Percentiles rank a stretch among this genome's conserved stretches.
Evolutionary conservation across 1,139 yeast genomes (phyloP).

Genomic region (Magnusiomyces paraingens): DNA sequence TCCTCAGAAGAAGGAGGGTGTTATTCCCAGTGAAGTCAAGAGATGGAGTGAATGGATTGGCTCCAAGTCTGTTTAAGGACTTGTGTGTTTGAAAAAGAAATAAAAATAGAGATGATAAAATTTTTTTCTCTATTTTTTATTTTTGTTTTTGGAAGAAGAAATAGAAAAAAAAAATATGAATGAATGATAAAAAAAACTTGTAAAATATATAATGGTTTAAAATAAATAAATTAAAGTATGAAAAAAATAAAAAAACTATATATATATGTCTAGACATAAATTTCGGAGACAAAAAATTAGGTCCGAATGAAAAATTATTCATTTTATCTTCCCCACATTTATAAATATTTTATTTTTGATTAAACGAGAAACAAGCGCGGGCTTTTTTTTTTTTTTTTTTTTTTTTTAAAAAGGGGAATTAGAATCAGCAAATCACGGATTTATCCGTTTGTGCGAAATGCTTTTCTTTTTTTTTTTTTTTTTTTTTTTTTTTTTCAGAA

Average conservation of each 20-base stretch:
- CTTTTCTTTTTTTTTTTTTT: neutral
- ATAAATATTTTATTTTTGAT: neutral
- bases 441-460: neutral
- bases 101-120: neutral
- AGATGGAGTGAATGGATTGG: constrained; percentile 98
- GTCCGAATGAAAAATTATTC: no score
- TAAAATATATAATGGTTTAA: neutral
- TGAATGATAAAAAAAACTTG: neutral
- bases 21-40: constrained; percentile 74
- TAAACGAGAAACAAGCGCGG: neutral
- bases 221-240: no score
- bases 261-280: neutral
- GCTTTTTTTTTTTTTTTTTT: neutral
- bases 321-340: neutral
- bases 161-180: constrained; percentile 1
- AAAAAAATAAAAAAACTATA: neutral
- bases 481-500: neutral
- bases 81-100: neutral
- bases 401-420: neutral
- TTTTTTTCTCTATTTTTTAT: no score
- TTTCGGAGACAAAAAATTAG: no score
- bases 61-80: constrained; percentile 66
- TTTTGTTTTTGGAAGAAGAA: constrained; percentile 1
- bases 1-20: constrained; percentile 42
- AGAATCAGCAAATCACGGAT: neutral